These are phyloP conservation scores for Solanum chmielewskii DNA, from an alignment of 257 asterid genomes.

Conservation along the genomic window DNA sequence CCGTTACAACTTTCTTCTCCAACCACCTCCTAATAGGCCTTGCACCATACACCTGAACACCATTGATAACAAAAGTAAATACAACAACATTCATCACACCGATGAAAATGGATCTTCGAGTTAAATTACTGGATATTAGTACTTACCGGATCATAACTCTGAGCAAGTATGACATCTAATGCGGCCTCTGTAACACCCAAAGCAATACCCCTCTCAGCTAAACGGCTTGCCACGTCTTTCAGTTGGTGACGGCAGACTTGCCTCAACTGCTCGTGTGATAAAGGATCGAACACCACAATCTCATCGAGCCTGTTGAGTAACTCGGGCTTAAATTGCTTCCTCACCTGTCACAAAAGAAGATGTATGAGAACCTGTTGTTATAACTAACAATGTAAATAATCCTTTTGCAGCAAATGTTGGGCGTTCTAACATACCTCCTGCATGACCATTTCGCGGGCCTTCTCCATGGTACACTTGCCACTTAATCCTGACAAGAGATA, in stretches of 20 bases:
- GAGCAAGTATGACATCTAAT: constrained; percentile 50
- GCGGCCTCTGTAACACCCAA: constrained; percentile 73
- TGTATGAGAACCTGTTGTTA: not conserved
- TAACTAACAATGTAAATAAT: not conserved
- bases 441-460: constrained; percentile 84
- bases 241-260: constrained; percentile 72
- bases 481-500: constrained; percentile 47
- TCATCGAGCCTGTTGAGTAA: constrained; percentile 78
- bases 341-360: constrained; percentile 26
- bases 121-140: not conserved
- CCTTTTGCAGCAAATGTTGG: not conserved
- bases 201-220: constrained; percentile 88
- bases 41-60: constrained; percentile 62
- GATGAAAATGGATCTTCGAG: not conserved
- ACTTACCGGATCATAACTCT: constrained; percentile 84
- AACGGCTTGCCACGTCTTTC: constrained; percentile 69
- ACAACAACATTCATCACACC: not conserved
- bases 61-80: not conserved
- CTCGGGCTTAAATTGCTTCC: constrained; percentile 91
- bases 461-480: constrained; percentile 61
- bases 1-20: constrained; percentile 77
- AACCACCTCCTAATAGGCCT: constrained; percentile 91
- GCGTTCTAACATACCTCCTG: constrained; percentile 34
- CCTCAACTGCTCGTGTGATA: constrained; percentile 70
- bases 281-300: constrained; percentile 83